A percentile compares a stretch with the other conserved stretches of the same genome.
phyloP scores from a whole-genome alignment of 1,284 basidiomycete species.

The Melampsora abietis-canadensis region DNA sequence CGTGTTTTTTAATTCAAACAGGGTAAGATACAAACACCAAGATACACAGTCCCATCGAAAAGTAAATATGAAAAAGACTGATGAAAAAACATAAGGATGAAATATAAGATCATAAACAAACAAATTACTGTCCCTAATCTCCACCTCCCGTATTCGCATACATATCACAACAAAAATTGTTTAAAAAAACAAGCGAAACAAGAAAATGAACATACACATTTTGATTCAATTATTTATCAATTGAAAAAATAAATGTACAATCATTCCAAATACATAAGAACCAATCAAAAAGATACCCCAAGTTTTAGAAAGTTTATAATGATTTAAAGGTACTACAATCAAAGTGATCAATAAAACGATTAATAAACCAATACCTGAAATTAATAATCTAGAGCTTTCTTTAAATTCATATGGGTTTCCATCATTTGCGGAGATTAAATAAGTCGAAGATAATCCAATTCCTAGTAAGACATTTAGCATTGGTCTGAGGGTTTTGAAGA shows the following conservation, averaged over 20 bases:
- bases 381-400: slow-evolving; percentile 77
- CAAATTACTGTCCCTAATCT: too few relatives aligned
- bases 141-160: too few relatives aligned
- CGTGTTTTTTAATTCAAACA: too few relatives aligned
- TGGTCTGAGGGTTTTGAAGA: slow-evolving; percentile 57
- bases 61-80: too few relatives aligned
- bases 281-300: slow-evolving; percentile 77
- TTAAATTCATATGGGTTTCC: slow-evolving; percentile 63
- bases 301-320: slow-evolving; percentile 69
- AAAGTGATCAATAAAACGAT: slow-evolving; percentile 71
- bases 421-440: slow-evolving; percentile 64
- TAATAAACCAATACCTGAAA: slow-evolving; percentile 75
- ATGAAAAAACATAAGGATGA: too few relatives aligned
- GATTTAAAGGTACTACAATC: slow-evolving; percentile 77
- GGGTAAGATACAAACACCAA: too few relatives aligned
- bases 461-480: slow-evolving; percentile 96
- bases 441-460: slow-evolving; percentile 72
- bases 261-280: slow-evolving; percentile 71
- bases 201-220: too few relatives aligned
- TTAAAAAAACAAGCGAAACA: too few relatives aligned
- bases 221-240: too few relatives aligned
- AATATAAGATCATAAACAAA: too few relatives aligned
- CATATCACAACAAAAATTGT: too few relatives aligned
- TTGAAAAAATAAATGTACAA: slow-evolving; percentile 70
- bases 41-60: too few relatives aligned